Evolutionary conservation across 2,329 filamentous ascomycete species (phyloP).

Genomic region (Xylariaceae sp.): DNA sequence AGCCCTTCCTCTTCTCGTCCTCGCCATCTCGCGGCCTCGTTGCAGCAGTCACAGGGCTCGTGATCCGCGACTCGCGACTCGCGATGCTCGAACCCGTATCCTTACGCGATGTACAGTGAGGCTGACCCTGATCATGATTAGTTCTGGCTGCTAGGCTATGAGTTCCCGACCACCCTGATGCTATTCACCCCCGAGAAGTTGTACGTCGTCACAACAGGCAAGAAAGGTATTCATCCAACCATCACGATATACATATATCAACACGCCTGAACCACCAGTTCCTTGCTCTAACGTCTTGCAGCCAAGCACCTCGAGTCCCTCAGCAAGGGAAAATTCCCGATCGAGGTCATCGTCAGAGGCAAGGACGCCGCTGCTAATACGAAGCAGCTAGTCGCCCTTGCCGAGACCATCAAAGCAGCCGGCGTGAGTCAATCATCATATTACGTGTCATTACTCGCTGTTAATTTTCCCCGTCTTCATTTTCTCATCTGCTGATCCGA

Average conservation of each 20-base stretch:
- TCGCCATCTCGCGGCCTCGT: background rate
- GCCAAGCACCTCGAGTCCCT: slow-evolving; percentile 89
- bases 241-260: background rate
- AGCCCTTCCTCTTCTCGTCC: background rate
- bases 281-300: slow-evolving; percentile 39
- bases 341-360: slow-evolving; percentile 85
- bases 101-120: background rate
- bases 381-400: slow-evolving; percentile 78
- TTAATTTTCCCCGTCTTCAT: background rate
- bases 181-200: slow-evolving; percentile 82
- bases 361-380: slow-evolving; percentile 90
- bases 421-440: slow-evolving; percentile 57
- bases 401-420: slow-evolving; percentile 79
- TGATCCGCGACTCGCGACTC: background rate
- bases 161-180: slow-evolving; percentile 94
- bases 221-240: slow-evolving; percentile 65
- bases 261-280: slow-evolving; percentile 13
- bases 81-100: background rate
- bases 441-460: background rate
- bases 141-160: slow-evolving; percentile 98
- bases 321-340: slow-evolving; percentile 84
- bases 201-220: slow-evolving; percentile 90
- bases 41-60: background rate
- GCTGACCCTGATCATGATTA: slow-evolving; percentile 35
- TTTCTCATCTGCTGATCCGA: slow-evolving; percentile 15